Evolutionary conservation across 805 yeast species (phyloP).

Genomic region (Yarrowia sp.): DNA sequence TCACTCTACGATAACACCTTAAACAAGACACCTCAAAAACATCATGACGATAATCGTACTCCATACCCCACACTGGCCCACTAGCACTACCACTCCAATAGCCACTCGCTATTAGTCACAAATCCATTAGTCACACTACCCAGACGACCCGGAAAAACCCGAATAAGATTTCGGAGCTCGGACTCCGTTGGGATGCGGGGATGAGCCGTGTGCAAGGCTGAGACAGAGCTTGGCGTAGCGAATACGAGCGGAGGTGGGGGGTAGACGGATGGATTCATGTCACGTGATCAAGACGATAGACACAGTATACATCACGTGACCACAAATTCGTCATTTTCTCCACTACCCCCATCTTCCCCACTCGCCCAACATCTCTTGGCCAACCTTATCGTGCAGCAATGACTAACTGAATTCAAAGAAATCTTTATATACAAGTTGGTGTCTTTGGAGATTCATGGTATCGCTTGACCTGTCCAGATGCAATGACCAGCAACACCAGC

Average conservation of each 20-base stretch:
- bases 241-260: too few relatives aligned
- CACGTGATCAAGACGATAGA: background rate
- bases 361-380: slow-evolving; percentile 19
- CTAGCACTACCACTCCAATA: too few relatives aligned
- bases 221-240: background rate
- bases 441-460: too few relatives aligned
- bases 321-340: too few relatives aligned
- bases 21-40: too few relatives aligned
- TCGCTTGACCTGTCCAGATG: background rate
- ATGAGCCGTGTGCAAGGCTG: slow-evolving; percentile 1
- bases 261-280: background rate
- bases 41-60: too few relatives aligned
- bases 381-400: slow-evolving; percentile 24
- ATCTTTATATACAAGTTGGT: background rate
- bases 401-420: background rate
- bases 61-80: too few relatives aligned
- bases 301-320: too few relatives aligned
- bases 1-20: too few relatives aligned
- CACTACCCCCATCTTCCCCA: background rate
- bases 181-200: slow-evolving; percentile 20
- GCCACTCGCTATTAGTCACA: background rate
- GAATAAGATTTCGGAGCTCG: slow-evolving; percentile 1
- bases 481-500: background rate
- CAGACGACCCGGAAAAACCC: slow-evolving; percentile 3
- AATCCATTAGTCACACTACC: background rate